Evolutionary conservation across 202 grass and related monocot genomes (phyloP), one percentile per base, ranked within the genome.

Genomic region (Setaria italica): DNA sequence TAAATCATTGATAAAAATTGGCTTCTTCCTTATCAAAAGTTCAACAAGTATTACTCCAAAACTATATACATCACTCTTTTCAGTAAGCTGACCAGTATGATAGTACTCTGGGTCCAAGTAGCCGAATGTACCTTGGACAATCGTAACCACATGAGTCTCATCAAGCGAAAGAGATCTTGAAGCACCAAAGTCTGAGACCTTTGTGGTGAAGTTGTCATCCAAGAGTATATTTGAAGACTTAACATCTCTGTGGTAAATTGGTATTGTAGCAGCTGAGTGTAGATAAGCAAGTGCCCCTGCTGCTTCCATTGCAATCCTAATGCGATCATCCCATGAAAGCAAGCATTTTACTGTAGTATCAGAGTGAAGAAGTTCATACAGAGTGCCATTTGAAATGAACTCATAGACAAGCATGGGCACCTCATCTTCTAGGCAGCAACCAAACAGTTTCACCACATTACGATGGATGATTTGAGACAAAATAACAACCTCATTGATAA

Each of bases 31-130:
- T 20, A 57, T 90, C 75, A 95, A 12, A 62, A 95, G 62, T 48
- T 90, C 90, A 7, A 86, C 79, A 15, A 92, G 83, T 67, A 92
- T 92, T 3, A 92, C 50, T 19, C 86, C 86, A 54, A 79, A 80
- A 35, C 62, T 80, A 14, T 67, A 80, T 51, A 80, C 62, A 67
- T 80, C 76, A 82, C 68, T 51, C 43, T 79, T 79, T 0, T 79
- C 62, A 0, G 32, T 67, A 15, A 80, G 11, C 4, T 41, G 39
- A 0, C 39, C 4, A 4, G 39, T 41, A 41, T 41, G 39, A 41
- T 41, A 41, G 5, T 41, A 41, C 39, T 41, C 39, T 5, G 39
- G 39, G 6, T 41, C 39, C 0, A 41, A 4, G 5, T 41, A 41
- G 6, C 39, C 39, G 6, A 41, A 41, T 41, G 39, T 41, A 6